Base-by-base conservation (phyloP, 139 green algal species). In the Chara braunii region DNA sequence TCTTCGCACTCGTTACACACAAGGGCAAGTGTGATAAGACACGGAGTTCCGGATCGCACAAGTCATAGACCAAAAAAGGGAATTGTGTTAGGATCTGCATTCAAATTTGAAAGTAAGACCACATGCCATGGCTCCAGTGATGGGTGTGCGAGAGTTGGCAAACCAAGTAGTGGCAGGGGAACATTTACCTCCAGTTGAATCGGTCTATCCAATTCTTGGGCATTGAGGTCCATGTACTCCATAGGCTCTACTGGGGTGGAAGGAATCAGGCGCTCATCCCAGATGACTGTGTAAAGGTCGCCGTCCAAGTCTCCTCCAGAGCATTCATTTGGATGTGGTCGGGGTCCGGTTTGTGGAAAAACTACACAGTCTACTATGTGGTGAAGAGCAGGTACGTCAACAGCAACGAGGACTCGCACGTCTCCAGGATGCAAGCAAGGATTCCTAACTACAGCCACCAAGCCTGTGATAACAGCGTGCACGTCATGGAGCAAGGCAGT, bases 391-490 rank as follows among this genome's bases (percentile, higher is more conserved):
- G 62, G 64, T 33, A 35, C 3, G 24, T 81, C 67, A 30, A 73
- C 68, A n/a, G 74, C 74, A 9, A 56, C 31, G 33, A 81, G 60
- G 9, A 72, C 2, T 7, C 57, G 48, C 23, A 77, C 30, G 36
- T 83, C 77, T 3, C 77, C 77, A 5, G 54, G 69, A 54, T 83
- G 77, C 14, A 75, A 57, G 37, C 72, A 80, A 14, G 77, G 77
- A 35, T 73, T 66, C 54, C 75, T 81, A 53, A 51, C 65, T 6
- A 83, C 45, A 3, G 80, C 22, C 9, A 78, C 60, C 0, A 11
- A n/a, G 9, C 72, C 72, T 1, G 2, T 7, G 1, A 68, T 18
- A 43, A 68, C 59, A 18, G 40, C 18, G 18, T 18, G 40, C 40
- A n/a, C n/a, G n/a, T n/a, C n/a, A n/a, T n/a, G n/a, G n/a, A n/a